Conservation (phyloP, 345 rosid species). For the Combretum micranthum region DNA sequence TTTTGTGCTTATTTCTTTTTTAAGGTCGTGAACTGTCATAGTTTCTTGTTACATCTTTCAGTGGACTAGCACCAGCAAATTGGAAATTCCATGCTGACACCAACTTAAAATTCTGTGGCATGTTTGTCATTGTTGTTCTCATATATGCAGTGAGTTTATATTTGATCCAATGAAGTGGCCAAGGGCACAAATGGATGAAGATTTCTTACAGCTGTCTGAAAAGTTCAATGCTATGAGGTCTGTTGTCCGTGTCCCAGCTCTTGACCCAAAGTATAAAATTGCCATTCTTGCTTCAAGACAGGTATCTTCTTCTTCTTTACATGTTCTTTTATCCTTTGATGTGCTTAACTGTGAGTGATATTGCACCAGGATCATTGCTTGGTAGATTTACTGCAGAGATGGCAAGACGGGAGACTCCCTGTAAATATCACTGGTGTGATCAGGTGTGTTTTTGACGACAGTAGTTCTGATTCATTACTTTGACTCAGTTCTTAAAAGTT, state of each 20-base stretch:
- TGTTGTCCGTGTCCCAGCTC: constrained; percentile 65
- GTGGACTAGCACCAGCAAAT: not conserved
- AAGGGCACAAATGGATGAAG: constrained; percentile 60
- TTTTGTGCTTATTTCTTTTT: not conserved
- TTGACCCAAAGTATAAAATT: constrained; percentile 81
- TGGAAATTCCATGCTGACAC: not conserved
- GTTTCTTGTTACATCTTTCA: no score
- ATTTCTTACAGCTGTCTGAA: constrained; percentile 54
- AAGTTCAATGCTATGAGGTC: constrained; percentile 56
- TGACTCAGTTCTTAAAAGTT: constrained; percentile 9
- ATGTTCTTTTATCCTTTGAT: not conserved
- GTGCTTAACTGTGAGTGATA: constrained; percentile 5
- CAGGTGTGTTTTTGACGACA: constrained; percentile 39
- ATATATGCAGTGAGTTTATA: constrained; percentile 49
- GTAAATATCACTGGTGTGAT: constrained; percentile 83
- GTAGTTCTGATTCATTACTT: not conserved
- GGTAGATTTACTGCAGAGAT: constrained; percentile 69
- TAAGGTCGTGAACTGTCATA: no score
- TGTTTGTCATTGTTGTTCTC: no score
- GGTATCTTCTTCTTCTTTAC: constrained; percentile 24
- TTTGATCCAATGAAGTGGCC: constrained; percentile 82
- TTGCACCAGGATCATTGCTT: constrained; percentile 79
- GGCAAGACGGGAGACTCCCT: constrained; percentile 93
- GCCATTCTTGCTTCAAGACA: constrained; percentile 85
- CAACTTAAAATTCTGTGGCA: not conserved